Base-by-base conservation (phyloP, 1,284 basidiomycete genomes). In the Ganoderma meredithae region DNA sequence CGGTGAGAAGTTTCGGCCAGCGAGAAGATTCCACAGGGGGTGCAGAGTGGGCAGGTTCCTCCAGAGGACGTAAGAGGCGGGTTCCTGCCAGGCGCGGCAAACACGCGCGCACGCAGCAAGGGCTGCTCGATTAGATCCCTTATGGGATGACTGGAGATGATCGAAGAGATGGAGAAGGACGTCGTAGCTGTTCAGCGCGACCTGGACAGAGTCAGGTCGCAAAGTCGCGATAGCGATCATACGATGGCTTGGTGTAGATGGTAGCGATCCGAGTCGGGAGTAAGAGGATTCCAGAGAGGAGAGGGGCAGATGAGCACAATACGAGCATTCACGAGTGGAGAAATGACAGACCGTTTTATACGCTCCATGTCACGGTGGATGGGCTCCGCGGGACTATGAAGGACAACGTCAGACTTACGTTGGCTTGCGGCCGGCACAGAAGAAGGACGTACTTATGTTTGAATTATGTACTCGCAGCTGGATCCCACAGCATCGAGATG, bases 31-130 rank as follows among this genome's bases (percentile, higher is more conserved):
- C 71, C 71, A 72, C 1, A 72, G 49, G 1, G 71, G 71, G 40
- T 66, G 66, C 22, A 72, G 58, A 7, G 64, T 62, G 10, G 62
- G 60, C 1, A 72, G 60, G 5, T 40, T 60, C 33, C 71, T 62
- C 71, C 71, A 72, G 5, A 72, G 47, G 5, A 67, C 65, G 7
- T 63, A 61, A 4, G 69, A 70, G 0, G 69, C 71, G 22, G 71
- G 71, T 0, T 68, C 69, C 19, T 60, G 43, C 71, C 71, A 72
- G 3, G 61, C 47, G 9, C 41, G 65, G 39, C 67, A 72, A 1
- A 72, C 71, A 0, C 67, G 66, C 7, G 71, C 61, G n/a, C 67
- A 70, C 9, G 60, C 36, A 6, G 71, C 71, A 3, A 72, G 69
- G 0, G 66, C 61, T 0, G 41, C 12, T 19, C 64, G 61, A 17